Base-by-base conservation (phyloP, 352 stramenopile species). In the Pythium rishiriense region DNA sequence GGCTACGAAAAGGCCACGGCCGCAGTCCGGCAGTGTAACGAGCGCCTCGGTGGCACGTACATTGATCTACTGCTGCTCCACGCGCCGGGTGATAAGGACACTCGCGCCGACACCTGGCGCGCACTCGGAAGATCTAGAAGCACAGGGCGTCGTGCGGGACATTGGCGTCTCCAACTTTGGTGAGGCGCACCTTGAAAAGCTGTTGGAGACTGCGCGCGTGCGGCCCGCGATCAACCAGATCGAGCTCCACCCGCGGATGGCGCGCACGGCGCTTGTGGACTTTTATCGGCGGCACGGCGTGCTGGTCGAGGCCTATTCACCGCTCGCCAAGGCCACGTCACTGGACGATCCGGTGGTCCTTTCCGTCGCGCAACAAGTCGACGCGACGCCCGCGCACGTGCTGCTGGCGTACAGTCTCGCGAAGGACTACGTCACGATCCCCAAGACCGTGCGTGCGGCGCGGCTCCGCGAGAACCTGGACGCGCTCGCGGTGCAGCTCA, bases 101-200 rank as follows among this genome's bases (percentile, higher is more conserved):
- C 55, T 7, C 74, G 77, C 12, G 65, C 79, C 7, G 76, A 79
- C 21, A 76, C 77, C 1, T 85, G 78, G 75, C 68, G 56, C 3
- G 79, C 75, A 8, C 67, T 88, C 6, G n/a, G 71, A 85, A 25
- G 74, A 87, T 24, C 43, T 81, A 39, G 69, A 76, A 42, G 8
- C 58, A 0, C 48, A 78, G 39, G 90, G 90, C 5, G 49, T 92
- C 26, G 74, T 94, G 48, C 66, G 74, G 12, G 83, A 93, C 56
- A 91, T 96, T 46, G 92, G 90, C 31, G 90, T 97, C 14, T 96
- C 78, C 39, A 98, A 97, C 61, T 97, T 96, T 70, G 74, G 79
- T 4, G 64, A 84, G 24, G 63, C 73, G 21, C 88, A 97, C 64
- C 73, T 97, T 14, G 63, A 88, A 59, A 87, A 87, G 61, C 67